These are phyloP conservation scores for Globisporangium cederbergense DNA, from an alignment of 352 stramenopile genomes.

Conservation along the genomic window DNA sequence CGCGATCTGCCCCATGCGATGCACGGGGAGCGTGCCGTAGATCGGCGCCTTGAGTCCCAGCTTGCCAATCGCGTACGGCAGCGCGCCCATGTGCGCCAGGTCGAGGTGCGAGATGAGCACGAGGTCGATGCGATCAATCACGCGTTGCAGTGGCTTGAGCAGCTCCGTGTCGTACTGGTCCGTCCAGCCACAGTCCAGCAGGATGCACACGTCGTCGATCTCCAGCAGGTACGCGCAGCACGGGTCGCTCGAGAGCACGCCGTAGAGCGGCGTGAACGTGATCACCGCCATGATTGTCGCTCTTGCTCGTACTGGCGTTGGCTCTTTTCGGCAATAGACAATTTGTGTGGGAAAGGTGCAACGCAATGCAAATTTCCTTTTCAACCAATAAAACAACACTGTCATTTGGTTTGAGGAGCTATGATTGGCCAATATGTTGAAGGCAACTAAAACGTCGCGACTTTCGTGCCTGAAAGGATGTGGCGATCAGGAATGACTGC, in stretches of 20 bases:
- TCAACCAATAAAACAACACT: constrained; percentile 5
- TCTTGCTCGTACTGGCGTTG: constrained; percentile 3
- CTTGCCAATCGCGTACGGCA: constrained; percentile 88
- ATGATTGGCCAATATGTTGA: constrained; percentile 12
- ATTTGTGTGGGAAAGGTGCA: constrained; percentile 8
- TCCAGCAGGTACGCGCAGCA: constrained; percentile 89
- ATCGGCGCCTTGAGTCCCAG: constrained; percentile 85
- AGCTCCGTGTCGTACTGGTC: constrained; percentile 85
- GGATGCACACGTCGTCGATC: constrained; percentile 89
- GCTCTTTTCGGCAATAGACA: not conserved
- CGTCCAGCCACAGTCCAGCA: constrained; percentile 90
- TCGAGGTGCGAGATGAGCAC: constrained; percentile 90
- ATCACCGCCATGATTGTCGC: constrained; percentile 80
- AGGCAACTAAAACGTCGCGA: constrained; percentile 17
- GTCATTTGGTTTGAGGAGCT: not conserved
- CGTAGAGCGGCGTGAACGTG: constrained; percentile 89
- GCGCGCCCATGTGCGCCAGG: constrained; percentile 86
- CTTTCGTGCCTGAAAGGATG: constrained; percentile 17
- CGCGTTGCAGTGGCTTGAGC: constrained; percentile 76
- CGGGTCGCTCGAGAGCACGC: constrained; percentile 73
- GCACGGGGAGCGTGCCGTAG: constrained; percentile 93
- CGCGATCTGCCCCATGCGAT: constrained; percentile 96
- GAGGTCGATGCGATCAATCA: constrained; percentile 84
- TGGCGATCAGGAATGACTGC: not conserved
- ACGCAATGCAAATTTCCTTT: not conserved